Base-by-base conservation (phyloP, 768 basidiomycete species). In the Pleurotus ostreatus region DNA sequence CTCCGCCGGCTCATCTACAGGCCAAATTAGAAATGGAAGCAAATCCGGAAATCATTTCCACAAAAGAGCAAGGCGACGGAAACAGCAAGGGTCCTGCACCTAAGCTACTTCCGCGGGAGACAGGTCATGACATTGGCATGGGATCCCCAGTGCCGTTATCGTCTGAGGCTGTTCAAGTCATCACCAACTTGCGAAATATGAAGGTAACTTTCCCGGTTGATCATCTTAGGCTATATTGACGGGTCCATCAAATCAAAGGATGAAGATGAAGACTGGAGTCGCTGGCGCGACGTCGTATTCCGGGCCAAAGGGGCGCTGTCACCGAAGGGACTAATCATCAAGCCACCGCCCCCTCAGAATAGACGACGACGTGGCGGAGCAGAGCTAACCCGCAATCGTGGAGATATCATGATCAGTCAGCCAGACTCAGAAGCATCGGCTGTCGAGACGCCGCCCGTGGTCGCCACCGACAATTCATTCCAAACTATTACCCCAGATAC, bases 271-370 rank as follows among this genome's bases (percentile, higher is more conserved):
- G 92, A 94, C 62, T 92, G 88, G 88, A 83, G 89, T 57, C 82
- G 92, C 44, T 92, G 89, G 89, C 79, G 91, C 16, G 92, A 94
- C 64, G 84, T 90, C 30, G 78, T 93, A 11, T 93, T 92, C 68
- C 83, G 84, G 4, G 86, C 85, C 5, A 92, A 89, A 68, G 85
- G 81, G 4, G 73, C 77, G 26, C 70, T 91, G 61, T 70, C 71
- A 30, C 79, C 81, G 0, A 67, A 66, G 20, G 65, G 71, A 55
- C 64, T 80, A 59, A 68, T 73, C 46, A 70, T 77, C 55, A 78
- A 76, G 45, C 78, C 83, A 1, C 75, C 81, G 2, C 84, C 86
- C 2, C 84, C 83, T 15, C 80, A 80, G 49, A 88, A 86, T 64
- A 71, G 70, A 62, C 76, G 85, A 49, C 79, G 76, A 65, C 73